phyloP scores from a whole-genome alignment of 2,329 filamentous ascomycete species.

The Stylonectria norvegica region DNA sequence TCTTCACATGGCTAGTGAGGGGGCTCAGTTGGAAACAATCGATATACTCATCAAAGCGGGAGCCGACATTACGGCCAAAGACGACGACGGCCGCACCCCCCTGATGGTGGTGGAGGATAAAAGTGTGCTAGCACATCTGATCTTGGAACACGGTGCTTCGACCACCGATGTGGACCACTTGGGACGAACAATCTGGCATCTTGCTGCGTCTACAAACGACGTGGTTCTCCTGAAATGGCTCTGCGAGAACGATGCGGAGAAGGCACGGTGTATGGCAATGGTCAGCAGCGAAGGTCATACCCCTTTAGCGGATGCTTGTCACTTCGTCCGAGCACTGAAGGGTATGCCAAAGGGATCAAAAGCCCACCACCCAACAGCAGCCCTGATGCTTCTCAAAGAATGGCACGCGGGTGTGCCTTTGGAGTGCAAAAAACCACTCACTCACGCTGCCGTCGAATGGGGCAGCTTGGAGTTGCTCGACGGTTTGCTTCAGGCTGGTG shows the following conservation, averaged over 20 bases:
- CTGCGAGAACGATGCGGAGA: constrained; percentile 27
- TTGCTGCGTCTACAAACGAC: constrained; percentile 34
- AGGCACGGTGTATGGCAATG: constrained; percentile 25
- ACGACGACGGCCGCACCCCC: constrained; percentile 32
- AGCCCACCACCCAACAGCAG: constrained; percentile 3
- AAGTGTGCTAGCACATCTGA: constrained; percentile 24
- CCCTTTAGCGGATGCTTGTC: constrained; percentile 32
- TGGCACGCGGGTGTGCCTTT: constrained; percentile 2
- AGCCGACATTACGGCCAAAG: constrained; percentile 27
- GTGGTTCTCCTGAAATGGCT: constrained; percentile 29
- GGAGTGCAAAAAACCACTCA: constrained; percentile 8
- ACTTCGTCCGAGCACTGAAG: constrained; percentile 9
- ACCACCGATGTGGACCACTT: constrained; percentile 30
- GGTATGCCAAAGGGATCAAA: constrained; percentile 1
- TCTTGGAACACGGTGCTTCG: constrained; percentile 22
- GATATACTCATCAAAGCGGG: constrained; percentile 26
- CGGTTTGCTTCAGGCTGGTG: constrained; percentile 15
- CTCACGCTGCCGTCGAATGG: constrained; percentile 27
- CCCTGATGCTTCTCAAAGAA: constrained; percentile 17
- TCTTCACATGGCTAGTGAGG: constrained; percentile 31
- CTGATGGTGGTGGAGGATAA: constrained; percentile 33
- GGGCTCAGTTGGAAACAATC: constrained; percentile 25
- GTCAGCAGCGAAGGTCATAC: constrained; percentile 22
- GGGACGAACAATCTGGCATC: constrained; percentile 38
- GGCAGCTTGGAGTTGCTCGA: constrained; percentile 22